phyloP scores from a whole-genome alignment of 208 protist genomes.

The Trypanosoma caninum region DNA sequence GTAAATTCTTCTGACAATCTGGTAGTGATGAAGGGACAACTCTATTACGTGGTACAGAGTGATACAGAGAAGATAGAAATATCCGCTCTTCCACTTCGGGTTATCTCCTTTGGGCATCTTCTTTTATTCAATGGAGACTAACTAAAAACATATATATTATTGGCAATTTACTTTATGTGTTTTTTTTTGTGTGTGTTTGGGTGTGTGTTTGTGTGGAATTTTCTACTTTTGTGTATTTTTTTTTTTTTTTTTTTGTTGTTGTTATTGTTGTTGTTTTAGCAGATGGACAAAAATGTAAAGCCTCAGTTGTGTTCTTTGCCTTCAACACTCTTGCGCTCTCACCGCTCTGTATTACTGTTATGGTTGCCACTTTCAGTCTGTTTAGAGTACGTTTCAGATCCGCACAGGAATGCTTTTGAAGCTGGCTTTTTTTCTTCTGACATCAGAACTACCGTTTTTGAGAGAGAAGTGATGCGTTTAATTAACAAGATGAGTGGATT shows the following conservation, averaged over 20 bases:
- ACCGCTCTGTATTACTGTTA: slow-evolving; percentile 57
- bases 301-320: slow-evolving; percentile 43
- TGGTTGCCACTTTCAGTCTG: slow-evolving; percentile 72
- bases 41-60: slow-evolving; percentile 64
- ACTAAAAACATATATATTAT: neutral
- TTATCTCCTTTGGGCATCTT: slow-evolving; percentile 64
- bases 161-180: slow-evolving; percentile 1
- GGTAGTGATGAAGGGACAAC: slow-evolving; percentile 67
- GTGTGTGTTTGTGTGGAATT: neutral
- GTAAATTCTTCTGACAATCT: slow-evolving; percentile 45
- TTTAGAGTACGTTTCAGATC: slow-evolving; percentile 25
- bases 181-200: slow-evolving; percentile 4
- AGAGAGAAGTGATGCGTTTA: neutral
- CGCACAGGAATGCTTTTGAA: neutral
- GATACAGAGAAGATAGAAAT: slow-evolving; percentile 19
- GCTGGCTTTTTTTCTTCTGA: neutral
- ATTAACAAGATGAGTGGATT: slow-evolving; percentile 25
- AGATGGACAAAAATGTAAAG: neutral
- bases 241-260: slow-evolving; percentile 1
- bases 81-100: slow-evolving; percentile 34
- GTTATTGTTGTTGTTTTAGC: neutral
- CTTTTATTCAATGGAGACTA: slow-evolving; percentile 22
- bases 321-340: slow-evolving; percentile 40
- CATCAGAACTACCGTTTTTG: neutral
- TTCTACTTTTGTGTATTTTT: neutral